Conservation (phyloP, 2,329 filamentous ascomycete genomes). For the Neocatenulostroma microsporum region DNA sequence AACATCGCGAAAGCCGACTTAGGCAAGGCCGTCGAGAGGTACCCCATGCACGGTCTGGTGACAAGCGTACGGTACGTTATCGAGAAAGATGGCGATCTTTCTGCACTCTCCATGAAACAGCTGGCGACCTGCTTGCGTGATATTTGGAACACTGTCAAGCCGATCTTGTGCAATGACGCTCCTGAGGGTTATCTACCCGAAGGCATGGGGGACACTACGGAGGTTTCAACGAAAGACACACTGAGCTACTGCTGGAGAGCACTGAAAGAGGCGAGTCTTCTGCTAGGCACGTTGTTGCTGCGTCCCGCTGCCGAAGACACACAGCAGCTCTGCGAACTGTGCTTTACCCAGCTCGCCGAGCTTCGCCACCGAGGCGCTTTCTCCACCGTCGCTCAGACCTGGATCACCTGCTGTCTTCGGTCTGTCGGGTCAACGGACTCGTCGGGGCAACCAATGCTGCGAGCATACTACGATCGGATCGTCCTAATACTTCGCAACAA, state of each 20-base stretch:
- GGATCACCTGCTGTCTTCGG: constrained; percentile 68
- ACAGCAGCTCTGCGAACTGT: constrained; percentile 42
- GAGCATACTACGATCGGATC: constrained; percentile 56
- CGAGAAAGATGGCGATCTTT: constrained; percentile 29
- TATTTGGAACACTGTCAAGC: constrained; percentile 70
- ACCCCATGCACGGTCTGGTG: constrained; percentile 39
- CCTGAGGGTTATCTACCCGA: constrained; percentile 81
- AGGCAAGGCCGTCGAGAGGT: constrained; percentile 47
- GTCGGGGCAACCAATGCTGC: constrained; percentile 44
- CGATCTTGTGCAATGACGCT: constrained; percentile 83
- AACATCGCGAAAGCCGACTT: constrained; percentile 57
- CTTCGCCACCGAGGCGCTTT: constrained; percentile 88
- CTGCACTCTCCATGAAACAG: too few relatives aligned
- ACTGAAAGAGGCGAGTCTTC: constrained; percentile 83
- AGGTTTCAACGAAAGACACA: constrained; percentile 75
- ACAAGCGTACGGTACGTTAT: constrained; percentile 27
- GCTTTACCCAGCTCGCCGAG: constrained; percentile 73
- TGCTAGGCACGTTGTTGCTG: constrained; percentile 8
- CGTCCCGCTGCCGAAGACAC: neutral
- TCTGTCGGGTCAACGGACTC: constrained; percentile 44
- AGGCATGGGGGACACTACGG: constrained; percentile 63
- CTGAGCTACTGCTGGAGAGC: constrained; percentile 93
- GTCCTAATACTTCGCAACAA: constrained; percentile 46
- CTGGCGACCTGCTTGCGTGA: constrained; percentile 52
- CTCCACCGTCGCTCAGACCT: constrained; percentile 84